A percentile compares a stretch with the other conserved stretches of the same genome.
phyloP scores from a whole-genome alignment of 164 flowering plant species.

The Kalanchoe fedtschenkoi region DNA sequence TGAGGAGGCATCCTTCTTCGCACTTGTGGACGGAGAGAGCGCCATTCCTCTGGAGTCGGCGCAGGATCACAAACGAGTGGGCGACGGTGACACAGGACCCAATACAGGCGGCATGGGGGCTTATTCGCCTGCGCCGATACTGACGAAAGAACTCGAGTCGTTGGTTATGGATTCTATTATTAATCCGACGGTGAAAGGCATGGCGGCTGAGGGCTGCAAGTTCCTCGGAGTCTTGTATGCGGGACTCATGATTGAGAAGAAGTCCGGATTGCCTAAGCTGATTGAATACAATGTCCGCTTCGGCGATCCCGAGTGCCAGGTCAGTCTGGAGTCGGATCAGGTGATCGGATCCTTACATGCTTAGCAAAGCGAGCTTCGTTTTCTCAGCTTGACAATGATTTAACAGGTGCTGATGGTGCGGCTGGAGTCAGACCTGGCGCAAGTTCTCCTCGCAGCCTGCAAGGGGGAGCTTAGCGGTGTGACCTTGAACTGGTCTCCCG shows the following conservation, averaged over 20 bases:
- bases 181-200: conserved; percentile 81
- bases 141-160: conserved; percentile 67
- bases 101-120: conserved; percentile 99
- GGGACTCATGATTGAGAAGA: conserved; percentile 96
- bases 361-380: too few relatives aligned
- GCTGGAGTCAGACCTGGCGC: conserved; percentile 77
- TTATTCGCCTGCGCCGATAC: conserved; percentile 86
- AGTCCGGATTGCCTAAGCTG: conserved; percentile 77
- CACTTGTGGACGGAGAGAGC: conserved; percentile 92
- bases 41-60: conserved; percentile 92
- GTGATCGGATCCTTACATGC: too few relatives aligned
- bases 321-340: conserved; percentile 31
- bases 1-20: conserved; percentile 95
- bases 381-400: neutral
- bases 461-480: conserved; percentile 55
- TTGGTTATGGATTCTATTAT: conserved; percentile 77
- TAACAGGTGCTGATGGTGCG: conserved; percentile 85
- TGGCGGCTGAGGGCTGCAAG: conserved; percentile 87
- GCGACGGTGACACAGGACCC: conserved; percentile 96
- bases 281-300: conserved; percentile 96
- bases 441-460: conserved; percentile 84
- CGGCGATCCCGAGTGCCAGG: conserved; percentile 99
- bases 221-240: conserved; percentile 95
- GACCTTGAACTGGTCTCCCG: conserved; percentile 71
- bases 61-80: conserved; percentile 94